Evolutionary conservation across 495 filamentous ascomycete species (phyloP).

Genomic region (Staphylotrichum tortipilum): DNA sequence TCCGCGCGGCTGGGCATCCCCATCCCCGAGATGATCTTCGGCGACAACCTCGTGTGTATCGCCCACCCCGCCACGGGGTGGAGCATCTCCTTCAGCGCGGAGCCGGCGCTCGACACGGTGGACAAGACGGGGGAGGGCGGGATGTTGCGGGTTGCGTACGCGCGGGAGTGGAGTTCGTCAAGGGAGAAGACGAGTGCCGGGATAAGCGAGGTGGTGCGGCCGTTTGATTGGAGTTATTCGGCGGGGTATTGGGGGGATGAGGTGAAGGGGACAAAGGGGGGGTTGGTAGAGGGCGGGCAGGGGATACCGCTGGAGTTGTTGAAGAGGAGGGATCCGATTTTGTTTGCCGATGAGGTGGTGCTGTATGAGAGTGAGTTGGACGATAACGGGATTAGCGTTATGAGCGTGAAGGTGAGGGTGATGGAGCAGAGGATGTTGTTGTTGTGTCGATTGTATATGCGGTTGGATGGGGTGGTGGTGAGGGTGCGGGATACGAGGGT

Average conservation of each 20-base stretch:
- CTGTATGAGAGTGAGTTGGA: constrained; percentile 97
- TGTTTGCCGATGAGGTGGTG: constrained; percentile 90
- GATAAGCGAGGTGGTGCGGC: constrained; percentile 87
- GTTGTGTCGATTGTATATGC: constrained; percentile 82
- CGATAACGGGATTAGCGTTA: constrained; percentile 86
- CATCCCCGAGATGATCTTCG: constrained; percentile 97
- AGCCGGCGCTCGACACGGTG: constrained; percentile 77
- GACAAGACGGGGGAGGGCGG: constrained; percentile 74
- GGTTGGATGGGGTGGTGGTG: constrained; percentile 80
- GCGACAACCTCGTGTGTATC: constrained; percentile 76
- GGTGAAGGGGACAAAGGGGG: not conserved
- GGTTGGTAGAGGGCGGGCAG: not conserved
- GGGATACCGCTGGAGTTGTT: constrained; percentile 78
- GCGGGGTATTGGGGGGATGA: constrained; percentile 74
- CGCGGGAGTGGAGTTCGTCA: constrained; percentile 77
- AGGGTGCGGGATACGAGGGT: constrained; percentile 82
- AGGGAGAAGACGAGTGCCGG: constrained; percentile 78
- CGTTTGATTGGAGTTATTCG: constrained; percentile 96
- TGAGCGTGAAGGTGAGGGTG: constrained; percentile 82
- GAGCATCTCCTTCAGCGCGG: constrained; percentile 71
- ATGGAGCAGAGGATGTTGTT: constrained; percentile 82
- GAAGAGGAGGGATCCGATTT: constrained; percentile 73
- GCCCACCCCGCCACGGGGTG: constrained; percentile 61
- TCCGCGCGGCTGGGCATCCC: constrained; percentile 67
- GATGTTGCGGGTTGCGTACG: constrained; percentile 92